Conservation (phyloP, 73 alveolate genomes). For the Tetrahymena thermophila region DNA sequence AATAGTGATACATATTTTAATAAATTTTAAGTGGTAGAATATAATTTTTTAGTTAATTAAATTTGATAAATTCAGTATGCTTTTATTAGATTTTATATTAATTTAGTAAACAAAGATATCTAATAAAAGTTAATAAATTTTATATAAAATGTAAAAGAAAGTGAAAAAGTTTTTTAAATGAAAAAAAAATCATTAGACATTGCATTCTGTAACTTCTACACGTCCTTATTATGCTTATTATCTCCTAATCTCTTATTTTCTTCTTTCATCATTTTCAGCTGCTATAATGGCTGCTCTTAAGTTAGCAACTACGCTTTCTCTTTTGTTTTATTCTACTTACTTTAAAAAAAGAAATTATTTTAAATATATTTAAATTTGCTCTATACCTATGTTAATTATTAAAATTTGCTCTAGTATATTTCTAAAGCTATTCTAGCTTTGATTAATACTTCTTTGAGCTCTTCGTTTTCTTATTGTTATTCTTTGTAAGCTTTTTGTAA, state of each 20-base stretch:
- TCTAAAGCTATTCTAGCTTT: not conserved
- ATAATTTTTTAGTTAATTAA: too few species aligned
- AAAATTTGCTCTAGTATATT: not conserved
- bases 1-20: too few species aligned
- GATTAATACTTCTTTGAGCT: not conserved
- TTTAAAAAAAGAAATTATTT: too few species aligned
- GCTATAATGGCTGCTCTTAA: not conserved
- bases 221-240: not conserved
- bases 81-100: too few species aligned
- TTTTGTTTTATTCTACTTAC: not conserved
- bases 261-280: not conserved
- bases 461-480: not conserved
- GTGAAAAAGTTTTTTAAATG: not conserved
- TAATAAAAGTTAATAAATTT: too few species aligned
- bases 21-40: too few species aligned
- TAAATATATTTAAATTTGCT: not conserved
- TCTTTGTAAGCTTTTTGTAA: not conserved
- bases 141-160: too few species aligned
- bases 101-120: too few species aligned
- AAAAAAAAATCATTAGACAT: not conserved
- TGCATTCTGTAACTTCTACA: not conserved
- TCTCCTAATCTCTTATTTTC: not conserved
- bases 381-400: not conserved
- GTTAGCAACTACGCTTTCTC: not conserved
- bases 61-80: too few species aligned